Evolutionary conservation across 805 yeast species (phyloP), one percentile per base, ranked within the genome.

Genomic region (Cyberlindnera sargentensis): DNA sequence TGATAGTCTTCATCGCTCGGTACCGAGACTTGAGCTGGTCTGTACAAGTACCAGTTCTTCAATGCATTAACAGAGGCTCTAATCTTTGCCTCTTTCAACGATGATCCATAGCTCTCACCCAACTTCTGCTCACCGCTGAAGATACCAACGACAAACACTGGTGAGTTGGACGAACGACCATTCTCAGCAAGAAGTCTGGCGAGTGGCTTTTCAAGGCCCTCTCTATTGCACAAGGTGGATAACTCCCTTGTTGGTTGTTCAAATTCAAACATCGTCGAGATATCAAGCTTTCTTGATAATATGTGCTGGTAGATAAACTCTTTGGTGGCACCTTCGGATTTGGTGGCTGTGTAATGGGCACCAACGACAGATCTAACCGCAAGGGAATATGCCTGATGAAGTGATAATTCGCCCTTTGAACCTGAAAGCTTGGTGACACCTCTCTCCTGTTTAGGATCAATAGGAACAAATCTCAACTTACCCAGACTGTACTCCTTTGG

Each of bases 31-130:
- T 73, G 73, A 37, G 83, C 63, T 11, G 98, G 98, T 50, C 84
- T 79, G 65, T 93, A 93, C 58, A 95, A 75, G 68, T 93, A 93
- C 82, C 93, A 93, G 47, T 86, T 78, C 72, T 88, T 82, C 61
- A 93, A 76, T 31, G 97, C 90, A 63, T 84, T 84, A 31, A 89
- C 95, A 42, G 89, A 86, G 31, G 96, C 93, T 64, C 96, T 79
- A 34, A 88, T 84, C 66, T 89, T 86, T 31, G 97, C 96, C 66
- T 93, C 98, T 51, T 76, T 78, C 56, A 93, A 70, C 28, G 95
- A 84, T 6, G 95, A 72, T 32, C 98, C 99, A 59, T 84, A 88
- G 35, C 96, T 96, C 65, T 93, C 97, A 41, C 97, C 96, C 43
- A 93, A 71, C 64, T 87, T 81, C 50, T 79, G 78, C 10, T 72